Evolutionary conservation across 345 rosid genomes (phyloP), one percentile per base, ranked within the genome.

Genomic region (Clarkia xantiana): DNA sequence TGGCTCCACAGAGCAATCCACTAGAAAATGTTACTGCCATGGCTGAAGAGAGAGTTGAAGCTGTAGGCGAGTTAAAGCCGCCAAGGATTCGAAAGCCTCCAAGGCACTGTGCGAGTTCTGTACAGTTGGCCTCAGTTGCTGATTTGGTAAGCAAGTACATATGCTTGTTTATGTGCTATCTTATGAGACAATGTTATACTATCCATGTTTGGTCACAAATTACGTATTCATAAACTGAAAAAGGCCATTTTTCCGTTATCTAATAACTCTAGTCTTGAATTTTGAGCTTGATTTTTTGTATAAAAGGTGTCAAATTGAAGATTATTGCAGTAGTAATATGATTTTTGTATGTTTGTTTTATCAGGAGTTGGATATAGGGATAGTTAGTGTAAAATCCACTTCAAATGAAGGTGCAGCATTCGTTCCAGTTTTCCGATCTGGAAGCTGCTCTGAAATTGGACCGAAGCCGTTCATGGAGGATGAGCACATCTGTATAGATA

Each of bases 391-490:
- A 40, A 43, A 49, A 42, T 55, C 55, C 0, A 14, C 59, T 40
- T 12, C 59, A 29, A 59, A 54, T 43, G 65, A 49, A 41, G 23
- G n/a, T 18, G 29, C 36, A 29, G 51, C 11, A 6, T 45, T 47
- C 19, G 1, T 44, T 4, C 68, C 55, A 0, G 49, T 63, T 0
- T 53, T 57, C 44, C 62, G 63, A 10, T 63, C 68, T 20, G 68
- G 68, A 15, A 58, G 63, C 62, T 63, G 52, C 54, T 52, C 63
- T 19, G 54, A 63, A 54, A 58, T 47, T 14, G 68, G 68, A 17
- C 54, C 1, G 2, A 63, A 63, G 38, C 18, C 39, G 10, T 47
- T 0, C 19, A 63, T 57, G 68, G 68, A 63, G 36, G 68, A 63
- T 46, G 68, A 63, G 45, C 11, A 63, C 25, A 53, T 63, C 16